phyloP scores from a whole-genome alignment of 106 monocot species.

The Dendrobium nobile region DNA sequence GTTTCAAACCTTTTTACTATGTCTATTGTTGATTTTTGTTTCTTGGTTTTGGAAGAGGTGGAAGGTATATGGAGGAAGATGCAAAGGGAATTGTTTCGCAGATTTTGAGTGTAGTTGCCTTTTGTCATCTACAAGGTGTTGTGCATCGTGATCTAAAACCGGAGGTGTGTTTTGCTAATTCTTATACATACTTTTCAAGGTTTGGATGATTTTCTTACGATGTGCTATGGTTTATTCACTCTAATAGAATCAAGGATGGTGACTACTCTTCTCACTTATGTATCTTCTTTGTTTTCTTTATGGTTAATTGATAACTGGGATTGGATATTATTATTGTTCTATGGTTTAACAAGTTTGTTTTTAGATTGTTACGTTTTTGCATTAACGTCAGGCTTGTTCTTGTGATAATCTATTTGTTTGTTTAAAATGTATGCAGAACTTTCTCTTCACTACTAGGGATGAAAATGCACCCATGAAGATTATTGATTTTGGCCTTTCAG shows the following conservation, averaged over 20 bases:
- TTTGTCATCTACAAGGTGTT: constrained; percentile 98
- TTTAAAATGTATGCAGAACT: constrained; percentile 21
- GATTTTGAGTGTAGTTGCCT: constrained; percentile 76
- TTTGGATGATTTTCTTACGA: not conserved
- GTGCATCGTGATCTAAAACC: constrained; percentile 99
- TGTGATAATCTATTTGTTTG: not conserved
- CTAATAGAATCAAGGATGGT: not conserved
- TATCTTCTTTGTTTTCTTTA: not conserved
- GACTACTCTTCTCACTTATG: not conserved
- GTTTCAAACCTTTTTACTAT: not conserved
- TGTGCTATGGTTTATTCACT: not conserved
- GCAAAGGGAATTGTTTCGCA: constrained; percentile 80
- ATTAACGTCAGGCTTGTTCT: not conserved
- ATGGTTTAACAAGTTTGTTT: not conserved
- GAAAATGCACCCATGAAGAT: constrained; percentile 35
- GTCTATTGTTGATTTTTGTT: not conserved
- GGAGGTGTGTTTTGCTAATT: constrained; percentile 41
- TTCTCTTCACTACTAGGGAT: constrained; percentile 30
- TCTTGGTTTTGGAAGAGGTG: constrained; percentile 49
- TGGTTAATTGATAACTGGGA: not conserved
- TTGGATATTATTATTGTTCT: not conserved
- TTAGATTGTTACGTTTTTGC: not conserved
- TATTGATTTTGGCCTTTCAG: constrained; percentile 40
- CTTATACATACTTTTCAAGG: not conserved
- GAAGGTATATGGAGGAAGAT: constrained; percentile 91